Percentiles rank a stretch among this genome's conserved stretches.
These are phyloP conservation scores for Lipomyces japonicus DNA, from an alignment of 805 yeast genomes.

Conservation along the genomic window DNA sequence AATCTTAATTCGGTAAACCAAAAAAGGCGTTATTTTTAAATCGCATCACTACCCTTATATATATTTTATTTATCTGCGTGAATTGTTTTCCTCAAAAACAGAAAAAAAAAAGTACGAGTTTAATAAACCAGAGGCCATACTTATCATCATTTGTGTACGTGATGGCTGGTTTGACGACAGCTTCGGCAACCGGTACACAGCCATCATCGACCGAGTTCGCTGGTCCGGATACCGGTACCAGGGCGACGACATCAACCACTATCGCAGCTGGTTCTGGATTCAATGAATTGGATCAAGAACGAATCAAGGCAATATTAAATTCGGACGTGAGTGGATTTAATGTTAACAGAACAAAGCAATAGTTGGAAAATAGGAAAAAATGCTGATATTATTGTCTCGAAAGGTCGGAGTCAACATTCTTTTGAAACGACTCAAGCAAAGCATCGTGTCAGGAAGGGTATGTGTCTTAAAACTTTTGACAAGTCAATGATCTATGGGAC, in stretches of 20 bases:
- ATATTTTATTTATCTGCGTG: too few species aligned
- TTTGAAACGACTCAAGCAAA: conserved; percentile 69
- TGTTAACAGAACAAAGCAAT: neutral
- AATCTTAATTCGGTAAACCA: too few species aligned
- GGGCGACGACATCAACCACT: too few species aligned
- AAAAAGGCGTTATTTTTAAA: too few species aligned
- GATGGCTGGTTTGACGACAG: too few species aligned
- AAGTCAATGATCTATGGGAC: neutral
- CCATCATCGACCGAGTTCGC: neutral
- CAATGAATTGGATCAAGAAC: conserved; percentile 11
- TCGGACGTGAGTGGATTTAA: conserved; percentile 17
- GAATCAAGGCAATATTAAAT: conserved; percentile 7
- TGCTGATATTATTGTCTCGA: neutral
- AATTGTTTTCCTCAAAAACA: too few species aligned
- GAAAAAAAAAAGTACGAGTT: too few species aligned
- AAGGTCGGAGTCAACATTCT: conserved; percentile 70
- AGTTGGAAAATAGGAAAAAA: neutral
- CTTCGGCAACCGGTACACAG: too few species aligned
- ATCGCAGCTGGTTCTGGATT: neutral
- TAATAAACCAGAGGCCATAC: too few species aligned
- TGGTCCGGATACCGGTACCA: too few species aligned
- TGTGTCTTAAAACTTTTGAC: neutral
- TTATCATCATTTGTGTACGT: too few species aligned
- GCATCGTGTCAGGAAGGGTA: conserved; percentile 74
- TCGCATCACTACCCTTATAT: too few species aligned